Evolutionary conservation across 495 filamentous ascomycete species (phyloP).

Genomic region (Penicillium macrosclerotiorum): DNA sequence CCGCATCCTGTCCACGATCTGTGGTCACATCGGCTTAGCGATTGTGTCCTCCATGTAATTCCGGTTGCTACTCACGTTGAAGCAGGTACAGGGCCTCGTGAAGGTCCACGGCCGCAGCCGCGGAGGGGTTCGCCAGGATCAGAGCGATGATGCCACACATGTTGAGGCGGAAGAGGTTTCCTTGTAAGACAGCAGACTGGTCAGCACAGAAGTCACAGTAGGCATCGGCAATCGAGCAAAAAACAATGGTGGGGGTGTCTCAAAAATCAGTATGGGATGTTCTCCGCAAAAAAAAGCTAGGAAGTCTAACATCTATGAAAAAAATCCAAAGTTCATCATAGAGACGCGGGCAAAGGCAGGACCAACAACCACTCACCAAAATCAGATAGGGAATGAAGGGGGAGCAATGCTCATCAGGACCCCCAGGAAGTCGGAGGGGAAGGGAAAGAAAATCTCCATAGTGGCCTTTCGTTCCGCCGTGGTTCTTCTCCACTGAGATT

Average conservation of each 20-base stretch:
- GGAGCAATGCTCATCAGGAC: slow-evolving; percentile 18
- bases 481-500: slow-evolving; percentile 17
- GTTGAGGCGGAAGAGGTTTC: slow-evolving; percentile 21
- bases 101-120: slow-evolving; percentile 71
- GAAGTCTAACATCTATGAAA: slow-evolving; percentile 54
- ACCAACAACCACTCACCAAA: slow-evolving; percentile 13
- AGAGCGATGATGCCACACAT: slow-evolving; percentile 91
- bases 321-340: slow-evolving; percentile 47
- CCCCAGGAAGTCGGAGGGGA: slow-evolving; percentile 16
- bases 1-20: slow-evolving; percentile 85
- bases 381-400: slow-evolving; percentile 10
- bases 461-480: slow-evolving; percentile 13
- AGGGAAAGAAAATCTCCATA: slow-evolving; percentile 15
- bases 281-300: slow-evolving; percentile 46
- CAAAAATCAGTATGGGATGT: slow-evolving; percentile 37
- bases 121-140: slow-evolving; percentile 67
- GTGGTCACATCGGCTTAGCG: slow-evolving; percentile 17
- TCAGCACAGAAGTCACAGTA: slow-evolving; percentile 16
- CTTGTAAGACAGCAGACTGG: slow-evolving; percentile 7
- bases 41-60: slow-evolving; percentile 1
- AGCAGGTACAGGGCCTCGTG: slow-evolving; percentile 90
- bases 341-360: slow-evolving; percentile 12
- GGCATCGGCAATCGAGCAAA: slow-evolving; percentile 1
- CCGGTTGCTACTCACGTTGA: slow-evolving; percentile 51
- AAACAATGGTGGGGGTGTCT: slow-evolving; percentile 15